A percentile compares a stretch with the other conserved stretches of the same genome.
phyloP scores from a whole-genome alignment of 1,284 basidiomycete species.

The Phylloboletellus chloephorus region DNA sequence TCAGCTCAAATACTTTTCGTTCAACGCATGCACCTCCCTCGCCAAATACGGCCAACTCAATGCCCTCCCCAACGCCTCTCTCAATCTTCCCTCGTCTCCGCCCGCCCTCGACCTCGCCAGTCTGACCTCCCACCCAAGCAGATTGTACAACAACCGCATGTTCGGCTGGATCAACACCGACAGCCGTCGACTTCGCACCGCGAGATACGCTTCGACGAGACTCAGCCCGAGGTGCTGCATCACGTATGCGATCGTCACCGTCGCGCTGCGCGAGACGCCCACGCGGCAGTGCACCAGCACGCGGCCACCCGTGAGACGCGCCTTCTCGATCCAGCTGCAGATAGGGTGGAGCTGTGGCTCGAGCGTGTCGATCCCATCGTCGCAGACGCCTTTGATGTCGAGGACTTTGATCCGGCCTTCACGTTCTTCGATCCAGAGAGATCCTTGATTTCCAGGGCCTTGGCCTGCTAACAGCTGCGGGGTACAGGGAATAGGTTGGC shows the following conservation, averaged over 20 bases:
- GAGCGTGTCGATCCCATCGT: slow-evolving; percentile 94
- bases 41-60: slow-evolving; percentile 77
- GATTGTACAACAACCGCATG: slow-evolving; percentile 87
- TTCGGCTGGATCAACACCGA: slow-evolving; percentile 92
- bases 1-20: slow-evolving; percentile 71
- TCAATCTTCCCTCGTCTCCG: slow-evolving; percentile 44
- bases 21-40: slow-evolving; percentile 72
- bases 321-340: slow-evolving; percentile 90
- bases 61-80: slow-evolving; percentile 53
- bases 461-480: slow-evolving; percentile 42
- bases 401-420: slow-evolving; percentile 84
- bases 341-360: slow-evolving; percentile 84
- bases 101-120: slow-evolving; percentile 65
- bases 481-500: slow-evolving; percentile 16
- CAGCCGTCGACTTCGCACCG: slow-evolving; percentile 78
- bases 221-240: slow-evolving; percentile 90
- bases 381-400: slow-evolving; percentile 85
- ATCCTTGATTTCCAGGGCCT: slow-evolving; percentile 54
- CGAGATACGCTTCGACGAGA: slow-evolving; percentile 89
- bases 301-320: slow-evolving; percentile 76
- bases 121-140: slow-evolving; percentile 89
- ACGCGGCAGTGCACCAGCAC: slow-evolving; percentile 96
- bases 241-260: slow-evolving; percentile 94
- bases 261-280: slow-evolving; percentile 90
- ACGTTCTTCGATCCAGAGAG: slow-evolving; percentile 83